Evolutionary conservation across 306 rosid species (phyloP), one percentile per base, ranked within the genome.

Genomic region (Begonia fuchsioides): DNA sequence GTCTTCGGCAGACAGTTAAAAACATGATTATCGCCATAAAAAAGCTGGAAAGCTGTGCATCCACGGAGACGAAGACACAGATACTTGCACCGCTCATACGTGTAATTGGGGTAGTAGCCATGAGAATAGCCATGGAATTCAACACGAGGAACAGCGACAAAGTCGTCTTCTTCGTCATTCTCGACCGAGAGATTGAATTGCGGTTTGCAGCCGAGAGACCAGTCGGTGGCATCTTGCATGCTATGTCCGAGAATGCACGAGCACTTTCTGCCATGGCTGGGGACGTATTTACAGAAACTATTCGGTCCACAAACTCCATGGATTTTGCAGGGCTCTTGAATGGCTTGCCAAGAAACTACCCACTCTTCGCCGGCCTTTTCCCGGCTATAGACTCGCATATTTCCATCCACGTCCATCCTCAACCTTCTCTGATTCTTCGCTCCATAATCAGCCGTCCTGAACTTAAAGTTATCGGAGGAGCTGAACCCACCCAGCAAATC

Each of bases 71-170:
- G 61, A 35, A 62, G 44, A 53, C 88, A 80, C 1, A 65, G 39
- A 5, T 62, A 45, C 56, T 17, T 49, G 15, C 83, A 80, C 8
- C 65, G 50, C 53, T 17, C 18, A 18, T 65, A 54, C 58, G 70
- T 73, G 20, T 57, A 38, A 19, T 71, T 78, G 1, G 2, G 8
- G 1, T 32, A 48, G n/a, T 38, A 3, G 2, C 43, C 18, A 11
- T 26, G 43, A 43, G 79, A 80, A 32, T 72, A 72, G 15, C 94
- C 94, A 12, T 11, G 76, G 6, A 59, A 59, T 15, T 83, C 94
- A 49, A 51, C 53, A 35, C 17, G 55, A 9, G 39, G 16, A 15
- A 79, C 63, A 49, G 7, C 66, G 20, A 71, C 18, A 54, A 70
- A 76, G 10, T 38, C 39, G 18, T 55, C 57, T 2, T 18, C 58